These are phyloP conservation scores for Penicillium griseofulvum DNA, from an alignment of 2,329 filamentous ascomycete genomes.

Conservation along the genomic window DNA sequence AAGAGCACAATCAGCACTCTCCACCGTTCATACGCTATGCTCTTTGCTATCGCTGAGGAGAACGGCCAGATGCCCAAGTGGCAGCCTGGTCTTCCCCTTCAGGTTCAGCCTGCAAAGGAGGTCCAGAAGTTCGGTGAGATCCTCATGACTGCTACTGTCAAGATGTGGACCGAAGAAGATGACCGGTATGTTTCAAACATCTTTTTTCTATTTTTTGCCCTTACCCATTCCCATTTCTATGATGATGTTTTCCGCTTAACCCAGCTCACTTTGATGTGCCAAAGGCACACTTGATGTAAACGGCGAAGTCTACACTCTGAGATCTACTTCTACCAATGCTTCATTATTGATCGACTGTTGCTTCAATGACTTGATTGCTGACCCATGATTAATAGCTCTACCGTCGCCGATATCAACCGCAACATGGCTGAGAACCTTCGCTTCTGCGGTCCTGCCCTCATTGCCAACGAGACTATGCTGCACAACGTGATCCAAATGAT, in stretches of 20 bases:
- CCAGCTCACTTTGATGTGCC: slow-evolving; percentile 99
- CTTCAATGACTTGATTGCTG: slow-evolving; percentile 24
- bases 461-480: slow-evolving; percentile 70
- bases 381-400: slow-evolving; percentile 59
- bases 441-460: slow-evolving; percentile 80
- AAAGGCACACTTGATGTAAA: slow-evolving; percentile 85
- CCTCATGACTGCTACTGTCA: slow-evolving; percentile 78
- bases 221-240: slow-evolving; percentile 45
- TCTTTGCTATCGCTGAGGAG: slow-evolving; percentile 84
- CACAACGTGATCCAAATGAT: slow-evolving; percentile 75
- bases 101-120: slow-evolving; percentile 73
- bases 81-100: slow-evolving; percentile 81
- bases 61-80: slow-evolving; percentile 75
- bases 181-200: slow-evolving; percentile 72
- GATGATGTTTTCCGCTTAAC: slow-evolving; percentile 92
- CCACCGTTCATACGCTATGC: slow-evolving; percentile 88
- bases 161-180: slow-evolving; percentile 82
- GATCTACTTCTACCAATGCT: slow-evolving; percentile 30
- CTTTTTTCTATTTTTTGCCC: slow-evolving; percentile 18
- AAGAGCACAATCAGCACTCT: slow-evolving; percentile 88
- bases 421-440: slow-evolving; percentile 88
- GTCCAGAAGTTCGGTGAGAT: slow-evolving; percentile 82
- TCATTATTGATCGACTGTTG: slow-evolving; percentile 15
- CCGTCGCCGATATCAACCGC: slow-evolving; percentile 92
- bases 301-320: slow-evolving; percentile 58